Conservation (phyloP, 345 rosid genomes). For the Acer negundo region DNA sequence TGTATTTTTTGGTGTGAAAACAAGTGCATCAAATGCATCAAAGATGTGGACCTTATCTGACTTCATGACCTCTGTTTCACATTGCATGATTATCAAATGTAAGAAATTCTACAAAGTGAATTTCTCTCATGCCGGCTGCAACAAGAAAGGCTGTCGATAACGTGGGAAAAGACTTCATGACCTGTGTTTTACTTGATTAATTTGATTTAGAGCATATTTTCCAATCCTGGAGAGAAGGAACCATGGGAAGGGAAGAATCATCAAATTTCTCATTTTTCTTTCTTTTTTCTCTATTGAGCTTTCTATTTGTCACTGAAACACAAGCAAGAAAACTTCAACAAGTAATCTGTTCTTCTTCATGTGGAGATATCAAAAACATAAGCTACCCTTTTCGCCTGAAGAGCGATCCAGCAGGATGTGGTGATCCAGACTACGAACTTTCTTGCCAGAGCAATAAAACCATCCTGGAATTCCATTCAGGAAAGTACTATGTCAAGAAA, state of each 20-base stretch:
- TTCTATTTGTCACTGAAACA: constrained; percentile 1
- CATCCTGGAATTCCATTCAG: constrained; percentile 26
- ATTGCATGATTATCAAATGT: not conserved
- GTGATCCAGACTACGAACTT: constrained; percentile 32
- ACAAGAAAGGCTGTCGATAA: not conserved
- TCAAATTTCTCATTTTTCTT: not conserved
- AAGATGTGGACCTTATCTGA: not conserved
- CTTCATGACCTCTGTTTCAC: no score
- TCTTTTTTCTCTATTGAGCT: constrained; percentile 17
- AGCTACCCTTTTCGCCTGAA: constrained; percentile 42
- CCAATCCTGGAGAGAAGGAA: not conserved
- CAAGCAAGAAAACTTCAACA: constrained; percentile 26
- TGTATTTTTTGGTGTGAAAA: not conserved
- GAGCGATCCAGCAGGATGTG: constrained; percentile 36
- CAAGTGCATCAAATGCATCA: not conserved
- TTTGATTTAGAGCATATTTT: not conserved
- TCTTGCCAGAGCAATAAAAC: constrained; percentile 38
- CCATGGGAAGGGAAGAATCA: constrained; percentile 11
- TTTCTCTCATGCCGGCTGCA: not conserved
- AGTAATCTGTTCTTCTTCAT: constrained; percentile 34
- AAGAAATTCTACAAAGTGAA: no score
- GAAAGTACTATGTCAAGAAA: constrained; percentile 30
- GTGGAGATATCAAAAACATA: constrained; percentile 39
- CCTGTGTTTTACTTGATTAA: not conserved
- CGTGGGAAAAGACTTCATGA: no score